These are phyloP conservation scores for Lactifluus rugatus DNA, from an alignment of 768 basidiomycete species.

Conservation along the genomic window DNA sequence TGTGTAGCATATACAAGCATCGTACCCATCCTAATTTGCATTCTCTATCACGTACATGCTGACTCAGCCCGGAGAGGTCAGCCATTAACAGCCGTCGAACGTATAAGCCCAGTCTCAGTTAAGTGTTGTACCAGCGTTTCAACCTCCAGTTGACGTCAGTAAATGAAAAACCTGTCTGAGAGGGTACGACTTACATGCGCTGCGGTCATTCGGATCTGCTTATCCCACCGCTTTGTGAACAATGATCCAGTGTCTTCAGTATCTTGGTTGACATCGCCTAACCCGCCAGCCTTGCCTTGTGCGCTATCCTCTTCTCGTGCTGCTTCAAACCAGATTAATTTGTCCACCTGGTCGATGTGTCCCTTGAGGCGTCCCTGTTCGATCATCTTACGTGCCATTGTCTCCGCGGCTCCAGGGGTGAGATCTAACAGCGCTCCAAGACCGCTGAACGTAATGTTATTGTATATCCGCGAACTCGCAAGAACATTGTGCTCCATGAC, in stretches of 20 bases:
- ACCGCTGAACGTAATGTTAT: constrained; percentile 94
- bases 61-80: constrained; percentile 2
- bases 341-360: constrained; percentile 92
- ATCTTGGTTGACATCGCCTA: constrained; percentile 80
- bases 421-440: constrained; percentile 83
- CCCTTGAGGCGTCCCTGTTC: constrained; percentile 92
- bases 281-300: constrained; percentile 88
- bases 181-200: constrained; percentile 52
- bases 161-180: constrained; percentile 1
- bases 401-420: constrained; percentile 88
- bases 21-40: constrained; percentile 15
- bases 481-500: constrained; percentile 99
- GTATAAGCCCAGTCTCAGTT: constrained; percentile 60
- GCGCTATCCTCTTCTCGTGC: constrained; percentile 82
- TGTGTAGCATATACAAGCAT: constrained; percentile 24
- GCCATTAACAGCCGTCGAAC: constrained; percentile 23
- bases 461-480: constrained; percentile 94
- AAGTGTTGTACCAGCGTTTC: constrained; percentile 82
- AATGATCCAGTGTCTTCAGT: constrained; percentile 82
- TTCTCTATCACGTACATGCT: constrained; percentile 10
- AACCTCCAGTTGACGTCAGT: constrained; percentile 38
- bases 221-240: constrained; percentile 94
- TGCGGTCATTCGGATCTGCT: constrained; percentile 80
- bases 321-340: constrained; percentile 88
- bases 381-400: constrained; percentile 97